A percentile compares a stretch with the other conserved stretches of the same genome.
phyloP scores from a whole-genome alignment of 148 eudicot species.

The Beta vulgaris region DNA sequence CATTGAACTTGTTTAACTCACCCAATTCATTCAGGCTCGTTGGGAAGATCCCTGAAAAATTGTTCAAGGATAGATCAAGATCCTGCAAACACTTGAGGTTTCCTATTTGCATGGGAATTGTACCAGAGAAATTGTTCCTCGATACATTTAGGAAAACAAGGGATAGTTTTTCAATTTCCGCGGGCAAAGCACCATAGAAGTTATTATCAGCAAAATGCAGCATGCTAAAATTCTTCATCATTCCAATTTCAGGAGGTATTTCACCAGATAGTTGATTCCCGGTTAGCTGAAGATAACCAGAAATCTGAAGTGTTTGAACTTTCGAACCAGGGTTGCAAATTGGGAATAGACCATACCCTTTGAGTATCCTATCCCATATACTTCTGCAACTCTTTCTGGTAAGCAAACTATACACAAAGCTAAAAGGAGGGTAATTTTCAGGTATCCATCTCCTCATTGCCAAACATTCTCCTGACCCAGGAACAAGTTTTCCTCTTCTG shows the following conservation, averaged over 20 bases:
- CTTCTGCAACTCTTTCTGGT: conserved; percentile 75
- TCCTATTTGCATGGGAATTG: conserved; percentile 58
- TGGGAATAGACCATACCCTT: conserved; percentile 78
- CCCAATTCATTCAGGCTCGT: conserved; percentile 47
- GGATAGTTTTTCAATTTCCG: conserved; percentile 48
- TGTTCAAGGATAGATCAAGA: conserved; percentile 82
- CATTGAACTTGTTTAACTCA: conserved; percentile 74
- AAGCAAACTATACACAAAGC: conserved; percentile 68
- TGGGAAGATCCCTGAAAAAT: conserved; percentile 85
- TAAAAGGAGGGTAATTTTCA: conserved; percentile 89
- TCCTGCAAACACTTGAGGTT: conserved; percentile 62
- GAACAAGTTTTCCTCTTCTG: conserved; percentile 32
- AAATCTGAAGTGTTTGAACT: conserved; percentile 39
- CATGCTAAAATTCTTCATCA: conserved; percentile 75
- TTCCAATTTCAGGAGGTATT: conserved; percentile 65
- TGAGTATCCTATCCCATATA: conserved; percentile 69
- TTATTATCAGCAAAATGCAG: conserved; percentile 62
- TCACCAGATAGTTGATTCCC: conserved; percentile 66
- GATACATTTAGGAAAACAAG: conserved; percentile 71
- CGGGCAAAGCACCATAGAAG: conserved; percentile 61
- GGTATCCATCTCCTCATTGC: conserved; percentile 94
- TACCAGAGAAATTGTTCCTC: conserved; percentile 55
- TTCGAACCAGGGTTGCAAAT: conserved; percentile 50
- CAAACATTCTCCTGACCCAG: conserved; percentile 78
- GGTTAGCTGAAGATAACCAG: conserved; percentile 80